Conservation (phyloP, 1,284 basidiomycete genomes). For the Caloboletus firmus region DNA sequence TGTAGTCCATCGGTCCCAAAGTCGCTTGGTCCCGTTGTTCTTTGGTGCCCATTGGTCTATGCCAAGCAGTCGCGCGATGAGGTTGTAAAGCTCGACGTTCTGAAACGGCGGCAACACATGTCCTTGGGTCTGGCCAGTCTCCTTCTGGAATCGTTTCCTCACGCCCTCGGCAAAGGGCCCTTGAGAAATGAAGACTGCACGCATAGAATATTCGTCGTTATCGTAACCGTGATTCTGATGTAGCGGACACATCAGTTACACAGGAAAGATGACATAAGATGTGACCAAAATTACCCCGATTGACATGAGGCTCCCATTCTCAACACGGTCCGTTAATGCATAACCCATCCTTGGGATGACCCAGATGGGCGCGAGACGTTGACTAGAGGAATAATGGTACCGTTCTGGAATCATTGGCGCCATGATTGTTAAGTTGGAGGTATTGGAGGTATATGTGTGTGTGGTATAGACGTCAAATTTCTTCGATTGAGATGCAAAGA, state of each 20-base stretch:
- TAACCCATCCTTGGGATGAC: constrained; percentile 79
- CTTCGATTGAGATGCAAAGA: constrained; percentile 41
- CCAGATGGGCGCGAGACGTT: constrained; percentile 83
- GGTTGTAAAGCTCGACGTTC: constrained; percentile 82
- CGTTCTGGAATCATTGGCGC: constrained; percentile 66
- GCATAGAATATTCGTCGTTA: constrained; percentile 73
- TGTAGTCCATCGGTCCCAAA: constrained; percentile 57
- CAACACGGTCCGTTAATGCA: constrained; percentile 61
- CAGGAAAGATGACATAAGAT: not conserved
- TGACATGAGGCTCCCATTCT: constrained; percentile 54
- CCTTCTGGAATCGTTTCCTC: constrained; percentile 40
- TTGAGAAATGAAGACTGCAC: constrained; percentile 84
- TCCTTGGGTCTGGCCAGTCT: constrained; percentile 41
- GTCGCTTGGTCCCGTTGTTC: constrained; percentile 74
- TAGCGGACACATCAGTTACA: not conserved
- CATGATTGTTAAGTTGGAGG: not conserved
- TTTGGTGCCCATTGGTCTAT: constrained; percentile 54
- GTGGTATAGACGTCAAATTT: constrained; percentile 79
- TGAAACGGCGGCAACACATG: constrained; percentile 75
- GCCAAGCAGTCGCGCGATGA: constrained; percentile 73
- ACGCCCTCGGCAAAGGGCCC: constrained; percentile 73
- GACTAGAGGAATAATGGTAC: constrained; percentile 71
- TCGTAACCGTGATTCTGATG: constrained; percentile 81
- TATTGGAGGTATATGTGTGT: constrained; percentile 40
- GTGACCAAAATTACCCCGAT: constrained; percentile 56